Base-by-base conservation (phyloP, 2,329 filamentous ascomycete species). In the Diplodia mutila region DNA sequence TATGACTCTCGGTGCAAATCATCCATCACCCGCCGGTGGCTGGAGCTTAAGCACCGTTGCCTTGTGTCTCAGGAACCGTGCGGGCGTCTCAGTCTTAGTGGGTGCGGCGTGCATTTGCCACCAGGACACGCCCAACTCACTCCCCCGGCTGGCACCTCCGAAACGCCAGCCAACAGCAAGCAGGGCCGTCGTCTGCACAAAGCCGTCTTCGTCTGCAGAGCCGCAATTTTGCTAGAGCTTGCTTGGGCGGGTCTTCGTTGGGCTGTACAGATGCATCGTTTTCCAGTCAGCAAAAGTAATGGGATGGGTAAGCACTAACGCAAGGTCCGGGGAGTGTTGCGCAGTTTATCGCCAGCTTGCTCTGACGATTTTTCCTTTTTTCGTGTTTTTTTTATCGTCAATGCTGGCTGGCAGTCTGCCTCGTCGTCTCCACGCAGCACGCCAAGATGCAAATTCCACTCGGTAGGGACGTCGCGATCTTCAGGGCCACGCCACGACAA, bases 241-340 rank as follows among this genome's bases (percentile, higher is more conserved):
- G 39, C 57, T 42, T n/a, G n/a, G n/a, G n/a, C n/a, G n/a, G n/a
- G n/a, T n/a, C n/a, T n/a, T n/a, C n/a, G n/a, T n/a, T n/a, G n/a
- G n/a, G n/a, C n/a, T n/a, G n/a, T n/a, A n/a, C n/a, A n/a, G n/a
- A n/a, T n/a, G n/a, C n/a, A n/a, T n/a, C n/a, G n/a, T n/a, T n/a
- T n/a, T n/a, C 18, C 12, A 11, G 27, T 49, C 39, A 27, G 32
- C 27, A 16, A 61, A 61, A 16, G 16, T 8, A 27, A 48, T 63
- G n/a, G n/a, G n/a, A n/a, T n/a, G n/a, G n/a, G n/a, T n/a, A 29
- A 63, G 59, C 59, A 63, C 59, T 63, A 63, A 18, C 29, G 59
- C 59, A 63, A 32, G 59, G 59, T 63, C 59, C 46, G 14, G 14
- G 4, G 25, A 5, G 37, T 51, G 23, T 49, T 61, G 46, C 46